These are phyloP conservation scores for Fusarium heterosporum DNA, from an alignment of 2,329 filamentous ascomycete species.

Conservation along the genomic window DNA sequence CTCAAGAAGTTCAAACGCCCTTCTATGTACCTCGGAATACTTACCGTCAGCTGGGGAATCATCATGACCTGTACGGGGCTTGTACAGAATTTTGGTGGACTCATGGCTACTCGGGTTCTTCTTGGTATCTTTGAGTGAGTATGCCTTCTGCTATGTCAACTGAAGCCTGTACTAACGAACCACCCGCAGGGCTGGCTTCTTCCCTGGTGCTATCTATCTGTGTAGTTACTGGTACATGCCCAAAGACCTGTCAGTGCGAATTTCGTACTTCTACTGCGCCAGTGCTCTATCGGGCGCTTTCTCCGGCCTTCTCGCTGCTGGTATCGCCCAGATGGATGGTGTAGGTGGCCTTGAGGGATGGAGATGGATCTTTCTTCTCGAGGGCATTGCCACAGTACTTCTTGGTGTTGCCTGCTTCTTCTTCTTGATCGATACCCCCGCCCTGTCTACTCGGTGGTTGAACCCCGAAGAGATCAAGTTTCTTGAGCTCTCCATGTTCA, in stretches of 20 bases:
- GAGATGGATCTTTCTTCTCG: conserved; percentile 47
- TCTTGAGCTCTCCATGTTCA: conserved; percentile 47
- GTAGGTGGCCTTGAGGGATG: conserved; percentile 58
- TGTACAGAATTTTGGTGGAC: conserved; percentile 66
- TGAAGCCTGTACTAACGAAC: background rate
- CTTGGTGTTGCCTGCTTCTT: conserved; percentile 56
- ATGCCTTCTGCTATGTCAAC: background rate
- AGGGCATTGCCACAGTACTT: conserved; percentile 51
- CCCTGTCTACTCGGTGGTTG: conserved; percentile 52
- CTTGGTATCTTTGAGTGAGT: conserved; percentile 71
- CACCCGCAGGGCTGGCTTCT: conserved; percentile 67
- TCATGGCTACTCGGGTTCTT: conserved; percentile 73
- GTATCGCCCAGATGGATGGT: conserved; percentile 74
- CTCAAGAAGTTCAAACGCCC: conserved; percentile 45
- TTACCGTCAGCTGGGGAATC: conserved; percentile 67
- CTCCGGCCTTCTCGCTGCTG: conserved; percentile 75
- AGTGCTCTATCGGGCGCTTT: conserved; percentile 80
- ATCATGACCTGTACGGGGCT: conserved; percentile 74
- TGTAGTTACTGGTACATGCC: conserved; percentile 83
- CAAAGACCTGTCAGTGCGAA: conserved; percentile 77
- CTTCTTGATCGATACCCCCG: conserved; percentile 58
- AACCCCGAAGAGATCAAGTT: conserved; percentile 44
- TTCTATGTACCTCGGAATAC: conserved; percentile 40
- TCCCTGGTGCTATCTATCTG: conserved; percentile 79
- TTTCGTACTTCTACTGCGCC: conserved; percentile 82